phyloP scores from a whole-genome alignment of 1,284 basidiomycete species.

The Boletus subluridellus region DNA sequence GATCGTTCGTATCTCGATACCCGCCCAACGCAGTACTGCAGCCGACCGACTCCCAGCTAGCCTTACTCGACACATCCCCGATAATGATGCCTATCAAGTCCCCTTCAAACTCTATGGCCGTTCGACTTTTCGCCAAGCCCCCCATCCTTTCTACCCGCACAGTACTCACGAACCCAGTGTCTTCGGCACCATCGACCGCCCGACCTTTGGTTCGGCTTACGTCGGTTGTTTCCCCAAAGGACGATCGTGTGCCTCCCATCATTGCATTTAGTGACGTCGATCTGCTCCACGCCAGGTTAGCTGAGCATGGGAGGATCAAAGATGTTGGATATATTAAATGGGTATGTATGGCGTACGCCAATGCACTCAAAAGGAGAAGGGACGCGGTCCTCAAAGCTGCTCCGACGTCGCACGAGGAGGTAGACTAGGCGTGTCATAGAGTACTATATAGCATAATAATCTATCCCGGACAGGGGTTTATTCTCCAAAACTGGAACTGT shows the following conservation, averaged over 20 bases:
- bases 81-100: not conserved
- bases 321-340: slow-evolving; percentile 64
- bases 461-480: not conserved
- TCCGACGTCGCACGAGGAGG: slow-evolving; percentile 1
- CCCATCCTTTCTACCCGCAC: slow-evolving; percentile 54
- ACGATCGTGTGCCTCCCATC: slow-evolving; percentile 67
- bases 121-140: slow-evolving; percentile 36
- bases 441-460: not conserved
- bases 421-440: slow-evolving; percentile 8
- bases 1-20: slow-evolving; percentile 55
- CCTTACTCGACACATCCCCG: not conserved
- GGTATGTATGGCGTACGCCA: slow-evolving; percentile 63
- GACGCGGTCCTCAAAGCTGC: slow-evolving; percentile 42
- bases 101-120: slow-evolving; percentile 1
- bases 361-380: slow-evolving; percentile 56
- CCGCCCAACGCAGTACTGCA: slow-evolving; percentile 45
- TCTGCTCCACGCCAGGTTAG: slow-evolving; percentile 60
- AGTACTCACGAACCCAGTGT: slow-evolving; percentile 35
- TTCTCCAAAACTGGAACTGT: not conserved
- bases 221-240: slow-evolving; percentile 50
- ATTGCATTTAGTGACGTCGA: slow-evolving; percentile 65
- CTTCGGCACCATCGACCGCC: slow-evolving; percentile 28
- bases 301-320: slow-evolving; percentile 39
- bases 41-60: not conserved
- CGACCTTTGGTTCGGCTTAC: slow-evolving; percentile 65